Conservation (phyloP, 805 yeast genomes). For the Candida sakaeoensis region DNA sequence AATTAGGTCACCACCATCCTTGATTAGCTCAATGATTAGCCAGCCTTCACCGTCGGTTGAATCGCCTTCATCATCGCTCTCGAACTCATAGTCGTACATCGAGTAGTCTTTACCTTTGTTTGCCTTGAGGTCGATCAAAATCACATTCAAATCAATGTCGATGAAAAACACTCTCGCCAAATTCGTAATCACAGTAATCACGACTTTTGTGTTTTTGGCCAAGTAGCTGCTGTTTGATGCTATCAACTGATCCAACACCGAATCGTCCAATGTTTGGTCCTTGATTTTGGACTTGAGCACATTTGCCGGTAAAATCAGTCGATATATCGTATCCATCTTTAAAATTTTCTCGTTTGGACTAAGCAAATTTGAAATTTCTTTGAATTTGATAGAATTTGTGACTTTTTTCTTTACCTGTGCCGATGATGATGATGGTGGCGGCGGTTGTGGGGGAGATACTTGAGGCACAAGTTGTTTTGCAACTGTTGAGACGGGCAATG, state of each 20-base stretch:
- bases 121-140: constrained; percentile 39
- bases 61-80: constrained; percentile 23
- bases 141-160: constrained; percentile 30
- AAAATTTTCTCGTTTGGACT: constrained; percentile 35
- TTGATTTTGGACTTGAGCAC: constrained; percentile 14
- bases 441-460: constrained; percentile 4
- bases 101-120: constrained; percentile 51
- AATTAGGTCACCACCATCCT: constrained; percentile 51
- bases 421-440: not conserved
- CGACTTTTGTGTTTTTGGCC: constrained; percentile 22
- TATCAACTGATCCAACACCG: constrained; percentile 30
- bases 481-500: not conserved
- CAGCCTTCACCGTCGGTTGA: constrained; percentile 56
- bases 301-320: constrained; percentile 31
- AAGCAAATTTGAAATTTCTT: constrained; percentile 31
- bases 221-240: constrained; percentile 19
- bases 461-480: not conserved
- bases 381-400: constrained; percentile 21
- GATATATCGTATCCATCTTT: constrained; percentile 36
- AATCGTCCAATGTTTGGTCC: constrained; percentile 24
- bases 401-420: constrained; percentile 9
- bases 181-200: constrained; percentile 37
- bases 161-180: constrained; percentile 40
- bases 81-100: constrained; percentile 79
- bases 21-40: constrained; percentile 58